phyloP scores from a whole-genome alignment of 148 eudicot species.

The Chenopodium berlandieri region DNA sequence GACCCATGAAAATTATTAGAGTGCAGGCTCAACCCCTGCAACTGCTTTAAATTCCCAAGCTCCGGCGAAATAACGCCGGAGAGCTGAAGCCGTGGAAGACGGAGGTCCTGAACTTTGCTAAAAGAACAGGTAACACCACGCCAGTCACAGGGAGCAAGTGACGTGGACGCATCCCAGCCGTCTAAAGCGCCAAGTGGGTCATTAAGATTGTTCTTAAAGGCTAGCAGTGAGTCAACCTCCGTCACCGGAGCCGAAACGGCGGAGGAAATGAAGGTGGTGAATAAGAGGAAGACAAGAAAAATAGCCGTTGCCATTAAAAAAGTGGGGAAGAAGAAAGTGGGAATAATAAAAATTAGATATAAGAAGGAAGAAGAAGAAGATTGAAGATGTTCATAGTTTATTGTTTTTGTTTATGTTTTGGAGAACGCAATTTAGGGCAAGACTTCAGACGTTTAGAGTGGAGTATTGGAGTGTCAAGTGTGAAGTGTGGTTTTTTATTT shows the following conservation, averaged over 20 bases:
- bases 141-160: conserved; percentile 30
- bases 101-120: conserved; percentile 1
- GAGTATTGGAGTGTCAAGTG: not conserved
- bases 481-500: not conserved
- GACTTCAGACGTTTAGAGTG: not conserved
- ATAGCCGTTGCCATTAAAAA: not conserved
- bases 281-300: not conserved
- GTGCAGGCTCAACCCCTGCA: conserved; percentile 11
- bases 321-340: not conserved
- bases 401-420: not conserved
- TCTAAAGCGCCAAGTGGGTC: conserved; percentile 32
- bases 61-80: not conserved
- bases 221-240: conserved; percentile 24
- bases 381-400: not conserved
- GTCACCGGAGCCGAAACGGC: conserved; percentile 7
- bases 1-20: not conserved
- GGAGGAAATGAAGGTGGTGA: not conserved
- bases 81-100: conserved; percentile 13
- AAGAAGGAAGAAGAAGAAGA: not conserved
- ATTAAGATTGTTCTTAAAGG: conserved; percentile 16
- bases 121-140: conserved; percentile 20
- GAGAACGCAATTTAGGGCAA: not conserved
- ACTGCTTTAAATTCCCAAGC: not conserved
- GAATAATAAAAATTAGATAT: not conserved
- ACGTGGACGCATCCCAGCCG: conserved; percentile 30